These are phyloP conservation scores for Exophiala calicioides DNA, from an alignment of 2,329 filamentous ascomycete species.

Conservation along the genomic window DNA sequence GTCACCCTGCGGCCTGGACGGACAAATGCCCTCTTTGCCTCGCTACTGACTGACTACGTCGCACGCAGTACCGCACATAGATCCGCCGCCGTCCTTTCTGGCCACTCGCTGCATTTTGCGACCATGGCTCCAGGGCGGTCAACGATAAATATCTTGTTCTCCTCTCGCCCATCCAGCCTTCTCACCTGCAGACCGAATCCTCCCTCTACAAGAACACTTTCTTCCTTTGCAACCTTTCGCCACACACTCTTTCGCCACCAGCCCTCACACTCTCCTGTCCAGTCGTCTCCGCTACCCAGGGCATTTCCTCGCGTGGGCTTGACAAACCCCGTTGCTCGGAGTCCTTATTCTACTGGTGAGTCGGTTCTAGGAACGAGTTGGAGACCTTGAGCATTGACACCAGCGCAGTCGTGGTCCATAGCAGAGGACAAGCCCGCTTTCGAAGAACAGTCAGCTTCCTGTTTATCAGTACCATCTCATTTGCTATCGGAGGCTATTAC, in stretches of 20 bases:
- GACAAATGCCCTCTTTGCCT: conserved; percentile 3
- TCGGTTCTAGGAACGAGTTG: not conserved
- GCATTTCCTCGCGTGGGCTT: not conserved
- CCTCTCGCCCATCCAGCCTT: conserved; percentile 3
- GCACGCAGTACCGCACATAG: not conserved
- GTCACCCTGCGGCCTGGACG: not conserved
- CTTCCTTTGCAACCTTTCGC: conserved; percentile 1
- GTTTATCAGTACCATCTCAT: conserved; percentile 29
- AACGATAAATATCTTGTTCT: conserved; percentile 20
- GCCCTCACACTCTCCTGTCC: not conserved
- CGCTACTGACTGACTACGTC: conserved; percentile 1
- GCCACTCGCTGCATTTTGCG: conserved; percentile 4
- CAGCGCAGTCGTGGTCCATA: conserved; percentile 31
- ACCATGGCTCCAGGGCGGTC: conserved; percentile 21
- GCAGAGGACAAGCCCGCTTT: conserved; percentile 24
- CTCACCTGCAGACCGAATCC: conserved; percentile 3
- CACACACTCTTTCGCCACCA: conserved; percentile 6
- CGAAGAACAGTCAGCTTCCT: conserved; percentile 27
- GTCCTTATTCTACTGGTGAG: conserved; percentile 22
- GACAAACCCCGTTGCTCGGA: not conserved
- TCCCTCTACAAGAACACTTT: not conserved
- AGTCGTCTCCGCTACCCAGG: not conserved
- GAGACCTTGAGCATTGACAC: conserved; percentile 1
- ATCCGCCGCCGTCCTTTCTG: conserved; percentile 9
- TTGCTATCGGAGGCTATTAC: conserved; percentile 26